phyloP scores from a whole-genome alignment of 371 early-diverging fungal genomes.

The Mortierella sp. region DNA sequence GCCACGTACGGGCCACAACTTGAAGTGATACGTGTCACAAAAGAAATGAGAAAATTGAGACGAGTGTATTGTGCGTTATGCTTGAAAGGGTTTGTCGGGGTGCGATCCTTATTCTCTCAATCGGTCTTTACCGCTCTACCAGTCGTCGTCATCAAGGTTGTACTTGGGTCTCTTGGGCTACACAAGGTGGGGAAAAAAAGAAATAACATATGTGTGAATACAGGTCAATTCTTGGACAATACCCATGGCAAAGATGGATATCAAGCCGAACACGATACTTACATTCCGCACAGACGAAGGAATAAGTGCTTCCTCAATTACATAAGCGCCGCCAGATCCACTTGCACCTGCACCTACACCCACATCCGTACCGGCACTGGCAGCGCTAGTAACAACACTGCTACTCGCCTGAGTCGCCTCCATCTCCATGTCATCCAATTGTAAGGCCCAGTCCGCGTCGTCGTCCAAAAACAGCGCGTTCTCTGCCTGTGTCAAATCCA shows the following conservation, averaged over 20 bases:
- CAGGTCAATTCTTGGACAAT: background rate
- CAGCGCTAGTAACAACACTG: background rate
- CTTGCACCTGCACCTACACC: background rate
- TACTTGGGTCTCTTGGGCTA: conserved; percentile 31
- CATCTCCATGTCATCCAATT: conserved; percentile 44
- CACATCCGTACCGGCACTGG: background rate
- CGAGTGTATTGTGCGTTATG: background rate
- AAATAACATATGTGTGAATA: background rate
- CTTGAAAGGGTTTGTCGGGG: background rate
- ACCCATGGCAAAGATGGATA: background rate
- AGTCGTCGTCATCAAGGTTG: conserved; percentile 33
- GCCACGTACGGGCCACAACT: background rate
- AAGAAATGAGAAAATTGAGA: background rate
- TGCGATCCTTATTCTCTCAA: too few species aligned
- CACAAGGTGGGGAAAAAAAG: background rate
- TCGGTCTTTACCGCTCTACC: background rate
- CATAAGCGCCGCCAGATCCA: conserved; percentile 7
- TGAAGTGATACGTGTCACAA: conserved; percentile 6
- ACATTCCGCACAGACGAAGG: conserved; percentile 22
- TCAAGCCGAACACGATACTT: background rate
- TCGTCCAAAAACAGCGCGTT: conserved; percentile 45
- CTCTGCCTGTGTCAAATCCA: conserved; percentile 42
- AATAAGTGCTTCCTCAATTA: conserved; percentile 34
- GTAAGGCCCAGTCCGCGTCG: conserved; percentile 37
- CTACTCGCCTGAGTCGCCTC: conserved; percentile 23